Base-by-base conservation (phyloP, 73 alveolate genomes). In the Paramecium tetraurelia region DNA sequence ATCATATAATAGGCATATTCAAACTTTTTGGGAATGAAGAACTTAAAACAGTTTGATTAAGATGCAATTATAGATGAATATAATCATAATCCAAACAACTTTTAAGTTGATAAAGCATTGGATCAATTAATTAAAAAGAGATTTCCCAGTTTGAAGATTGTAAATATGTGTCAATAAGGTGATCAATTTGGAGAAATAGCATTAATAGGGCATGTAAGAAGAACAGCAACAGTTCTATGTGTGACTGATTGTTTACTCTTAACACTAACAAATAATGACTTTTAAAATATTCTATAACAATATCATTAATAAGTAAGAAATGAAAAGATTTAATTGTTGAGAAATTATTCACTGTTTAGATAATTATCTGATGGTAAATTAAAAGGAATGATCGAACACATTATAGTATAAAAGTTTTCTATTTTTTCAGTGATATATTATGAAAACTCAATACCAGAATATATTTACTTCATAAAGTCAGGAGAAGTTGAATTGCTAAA, bases 401-500 rank as follows among this genome's bases (percentile, higher is more conserved):
- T 48, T 31, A 46, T 80, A 44, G 57, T 80, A 1, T 80, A 80
- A 27, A 80, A 80, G 57, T 35, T 18, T 18, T 43, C 70, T 31
- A 80, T 80, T 2, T 48, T 44, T 48, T 43, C 70, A 41, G 75
- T 80, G 29, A 80, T 80, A n/a, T 80, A 80, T 48, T 80, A 44
- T 80, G 90, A 80, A 21, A 80, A 80, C 12, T 44, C 90, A 8
- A 20, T 22, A 7, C 76, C 90, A 24, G 90, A 80, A 21, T 80
- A 80, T 44, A 33, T 80, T 46, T 80, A 80, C 16, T 80, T 80
- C 27, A 80, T 80, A 5, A 44, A 80, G 16, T 40, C 90, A 22
- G 90, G 90, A 16, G 90, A 80, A 44, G 72, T 80, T 41, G 90
- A 80, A 80, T 44, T 80, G 46, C 50, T 44, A 21, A 80, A 80